Percentiles rank a stretch among this genome's conserved stretches.
phyloP scores from a whole-genome alignment of 2,329 filamentous ascomycete species.

The Fusarium succisae region DNA sequence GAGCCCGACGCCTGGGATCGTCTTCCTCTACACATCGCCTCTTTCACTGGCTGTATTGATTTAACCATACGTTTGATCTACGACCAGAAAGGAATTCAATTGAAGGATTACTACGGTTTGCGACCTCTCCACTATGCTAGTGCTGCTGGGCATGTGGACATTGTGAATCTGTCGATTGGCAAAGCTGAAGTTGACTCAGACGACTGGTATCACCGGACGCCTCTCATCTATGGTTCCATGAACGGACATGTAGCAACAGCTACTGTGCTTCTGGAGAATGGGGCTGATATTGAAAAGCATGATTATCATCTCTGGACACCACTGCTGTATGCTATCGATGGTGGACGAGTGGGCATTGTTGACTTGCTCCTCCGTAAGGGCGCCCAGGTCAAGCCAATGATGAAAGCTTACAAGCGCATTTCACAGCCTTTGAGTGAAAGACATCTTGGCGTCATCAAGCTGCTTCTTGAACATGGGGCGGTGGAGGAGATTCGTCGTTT shows the following conservation, averaged over 20 bases:
- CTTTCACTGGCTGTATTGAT: background rate
- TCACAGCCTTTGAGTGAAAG: background rate
- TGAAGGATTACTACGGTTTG: accelerated
- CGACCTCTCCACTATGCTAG: background rate
- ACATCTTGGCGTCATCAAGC: background rate
- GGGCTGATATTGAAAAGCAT: background rate
- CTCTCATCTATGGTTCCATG: accelerated
- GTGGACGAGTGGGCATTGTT: background rate
- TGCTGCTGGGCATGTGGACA: background rate
- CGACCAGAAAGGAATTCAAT: accelerated
- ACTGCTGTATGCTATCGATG: accelerated
- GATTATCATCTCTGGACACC: background rate
- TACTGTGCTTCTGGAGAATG: background rate
- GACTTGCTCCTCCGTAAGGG: background rate
- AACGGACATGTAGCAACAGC: background rate
- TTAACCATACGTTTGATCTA: background rate
- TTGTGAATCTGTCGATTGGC: background rate
- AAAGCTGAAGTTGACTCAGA: background rate
- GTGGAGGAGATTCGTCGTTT: background rate
- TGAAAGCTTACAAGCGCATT: accelerated
- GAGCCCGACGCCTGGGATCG: background rate
- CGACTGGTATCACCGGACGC: accelerated
- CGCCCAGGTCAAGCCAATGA: background rate
- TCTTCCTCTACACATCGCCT: background rate
- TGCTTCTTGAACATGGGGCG: background rate